A percentile compares a stretch with the other conserved stretches of the same genome.
These are phyloP conservation scores for Trichoderma atrobrunneum DNA, from an alignment of 2,329 filamentous ascomycete species.

Conservation along the genomic window DNA sequence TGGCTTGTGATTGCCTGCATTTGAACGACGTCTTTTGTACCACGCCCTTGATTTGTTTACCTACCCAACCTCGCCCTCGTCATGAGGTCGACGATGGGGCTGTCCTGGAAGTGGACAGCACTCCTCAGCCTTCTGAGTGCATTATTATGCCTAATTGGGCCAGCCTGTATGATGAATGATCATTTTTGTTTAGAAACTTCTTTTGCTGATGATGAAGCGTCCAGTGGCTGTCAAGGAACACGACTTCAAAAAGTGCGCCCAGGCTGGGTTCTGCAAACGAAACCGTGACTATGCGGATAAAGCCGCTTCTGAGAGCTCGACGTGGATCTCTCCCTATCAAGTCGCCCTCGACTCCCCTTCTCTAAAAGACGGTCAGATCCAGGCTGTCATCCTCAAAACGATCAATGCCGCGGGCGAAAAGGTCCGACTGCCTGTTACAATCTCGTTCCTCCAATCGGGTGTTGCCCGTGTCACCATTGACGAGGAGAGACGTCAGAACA, in stretches of 20 bases:
- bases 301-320: constrained; percentile 60
- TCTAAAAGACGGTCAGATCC: constrained; percentile 76
- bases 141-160: constrained; percentile 59
- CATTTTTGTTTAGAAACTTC: background rate
- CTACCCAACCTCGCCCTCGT: constrained; percentile 18
- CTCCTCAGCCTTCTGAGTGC: constrained; percentile 58
- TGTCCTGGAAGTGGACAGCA: constrained; percentile 63
- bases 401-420: constrained; percentile 61
- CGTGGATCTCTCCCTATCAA: constrained; percentile 78
- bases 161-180: constrained; percentile 55
- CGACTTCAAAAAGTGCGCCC: constrained; percentile 94
- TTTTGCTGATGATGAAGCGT: constrained; percentile 23
- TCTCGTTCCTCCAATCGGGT: constrained; percentile 88
- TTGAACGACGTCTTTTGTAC: background rate
- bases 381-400: constrained; percentile 78
- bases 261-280: constrained; percentile 95
- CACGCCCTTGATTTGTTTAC: constrained; percentile 18
- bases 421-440: constrained; percentile 74
- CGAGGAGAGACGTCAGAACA: constrained; percentile 85
- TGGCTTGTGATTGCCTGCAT: constrained; percentile 6
- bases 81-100: constrained; percentile 51
- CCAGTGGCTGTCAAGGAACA: constrained; percentile 86
- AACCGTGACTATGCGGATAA: constrained; percentile 87
- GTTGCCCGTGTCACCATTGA: constrained; percentile 84
- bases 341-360: constrained; percentile 69